Evolutionary conservation across 2,329 filamentous ascomycete genomes (phyloP).

Genomic region (Xylariaceae sp.): DNA sequence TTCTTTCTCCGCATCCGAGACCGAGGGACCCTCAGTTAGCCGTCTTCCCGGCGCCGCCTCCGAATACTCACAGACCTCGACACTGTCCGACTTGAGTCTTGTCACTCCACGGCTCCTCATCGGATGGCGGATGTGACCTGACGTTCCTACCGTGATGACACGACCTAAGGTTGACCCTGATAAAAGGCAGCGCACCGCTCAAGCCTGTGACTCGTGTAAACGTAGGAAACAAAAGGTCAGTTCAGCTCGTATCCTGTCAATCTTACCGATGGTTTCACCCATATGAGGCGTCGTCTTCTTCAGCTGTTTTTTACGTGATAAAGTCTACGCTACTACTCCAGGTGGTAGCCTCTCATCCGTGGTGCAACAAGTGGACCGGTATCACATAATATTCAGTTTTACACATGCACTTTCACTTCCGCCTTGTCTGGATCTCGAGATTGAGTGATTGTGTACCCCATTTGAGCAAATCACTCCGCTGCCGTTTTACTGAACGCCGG

Average conservation of each 20-base stretch:
- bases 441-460: not conserved
- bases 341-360: conserved; percentile 3
- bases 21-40: conserved; percentile 24
- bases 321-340: conserved; percentile 1
- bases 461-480: no score
- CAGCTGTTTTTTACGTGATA: not conserved
- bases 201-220: conserved; percentile 63
- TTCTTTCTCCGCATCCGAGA: conserved; percentile 31
- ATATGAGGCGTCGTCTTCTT: not conserved
- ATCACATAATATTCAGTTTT: conserved; percentile 9
- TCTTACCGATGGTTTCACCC: not conserved
- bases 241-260: conserved; percentile 3
- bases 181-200: conserved; percentile 59
- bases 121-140: conserved; percentile 34
- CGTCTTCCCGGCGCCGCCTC: conserved; percentile 28
- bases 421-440: not conserved
- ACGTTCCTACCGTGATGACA: conserved; percentile 36
- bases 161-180: conserved; percentile 54
- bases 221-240: conserved; percentile 64
- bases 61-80: conserved; percentile 21
- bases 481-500: no score
- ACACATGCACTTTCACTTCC: not conserved
- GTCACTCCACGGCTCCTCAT: conserved; percentile 25
- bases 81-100: conserved; percentile 24
- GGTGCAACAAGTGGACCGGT: conserved; percentile 11